phyloP scores from a whole-genome alignment of 208 protist genomes.

The Trypanosoma congolense region DNA sequence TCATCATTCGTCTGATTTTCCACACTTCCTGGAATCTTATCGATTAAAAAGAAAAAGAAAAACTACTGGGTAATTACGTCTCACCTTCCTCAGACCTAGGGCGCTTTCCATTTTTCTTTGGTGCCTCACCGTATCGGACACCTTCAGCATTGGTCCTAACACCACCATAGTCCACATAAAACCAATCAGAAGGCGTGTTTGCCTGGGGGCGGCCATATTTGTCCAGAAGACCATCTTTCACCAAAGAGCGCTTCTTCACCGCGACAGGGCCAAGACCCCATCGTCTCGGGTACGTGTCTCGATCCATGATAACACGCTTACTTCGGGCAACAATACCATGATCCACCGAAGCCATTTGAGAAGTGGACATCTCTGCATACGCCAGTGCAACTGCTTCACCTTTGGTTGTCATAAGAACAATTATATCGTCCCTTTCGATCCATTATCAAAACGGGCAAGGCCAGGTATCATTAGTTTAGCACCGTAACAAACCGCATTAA shows the following conservation, averaged over 20 bases:
- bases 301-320: constrained; percentile 99
- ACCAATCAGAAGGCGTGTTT: constrained; percentile 95
- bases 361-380: constrained; percentile 98
- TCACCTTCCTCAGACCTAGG: constrained; percentile 46
- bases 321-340: constrained; percentile 98
- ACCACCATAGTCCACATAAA: constrained; percentile 92
- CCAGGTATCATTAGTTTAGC: constrained; percentile 99
- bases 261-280: constrained; percentile 98
- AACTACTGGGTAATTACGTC: constrained; percentile 34
- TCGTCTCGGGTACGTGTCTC: constrained; percentile 98
- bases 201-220: constrained; percentile 98
- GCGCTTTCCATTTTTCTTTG: constrained; percentile 48
- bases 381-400: constrained; percentile 98
- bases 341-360: constrained; percentile 95
- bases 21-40: not conserved
- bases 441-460: constrained; percentile 95
- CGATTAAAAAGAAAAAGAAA: constrained; percentile 10
- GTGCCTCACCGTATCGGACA: constrained; percentile 67
- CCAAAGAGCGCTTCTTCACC: constrained; percentile 96
- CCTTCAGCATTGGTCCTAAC: constrained; percentile 84
- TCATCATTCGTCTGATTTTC: too few relatives aligned
- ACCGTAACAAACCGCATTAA: constrained; percentile 99
- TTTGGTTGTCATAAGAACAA: constrained; percentile 99
- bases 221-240: constrained; percentile 96
- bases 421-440: constrained; percentile 96